These are phyloP conservation scores for Tephrocybe sp. DNA, from an alignment of 768 basidiomycete species.

Conservation along the genomic window DNA sequence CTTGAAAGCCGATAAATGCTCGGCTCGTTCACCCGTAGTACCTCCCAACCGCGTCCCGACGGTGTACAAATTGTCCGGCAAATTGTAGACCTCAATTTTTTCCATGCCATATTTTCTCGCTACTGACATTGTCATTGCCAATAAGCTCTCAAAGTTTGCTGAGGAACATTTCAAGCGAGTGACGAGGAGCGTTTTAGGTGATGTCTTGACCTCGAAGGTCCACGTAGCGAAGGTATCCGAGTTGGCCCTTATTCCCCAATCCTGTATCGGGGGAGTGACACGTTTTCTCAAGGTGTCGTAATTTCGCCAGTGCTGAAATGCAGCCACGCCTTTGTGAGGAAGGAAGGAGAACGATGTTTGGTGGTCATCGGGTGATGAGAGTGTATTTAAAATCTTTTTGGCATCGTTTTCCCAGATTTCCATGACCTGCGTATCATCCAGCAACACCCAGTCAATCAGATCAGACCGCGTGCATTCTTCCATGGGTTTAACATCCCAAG, in stretches of 20 bases:
- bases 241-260: conserved; percentile 28
- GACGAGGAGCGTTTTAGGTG: conserved; percentile 35
- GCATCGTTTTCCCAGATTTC: conserved; percentile 40
- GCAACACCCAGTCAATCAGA: conserved; percentile 27
- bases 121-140: conserved; percentile 30
- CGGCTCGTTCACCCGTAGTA: conserved; percentile 27
- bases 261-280: conserved; percentile 13
- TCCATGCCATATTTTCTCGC: conserved; percentile 32
- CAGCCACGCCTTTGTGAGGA: conserved; percentile 45
- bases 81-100: conserved; percentile 46
- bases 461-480: not conserved
- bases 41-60: conserved; percentile 28
- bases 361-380: not conserved
- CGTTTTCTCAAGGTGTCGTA: conserved; percentile 20
- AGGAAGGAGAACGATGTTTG: conserved; percentile 36
- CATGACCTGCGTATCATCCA: conserved; percentile 33
- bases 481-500: conserved; percentile 30
- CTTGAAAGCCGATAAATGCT: conserved; percentile 41
- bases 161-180: conserved; percentile 35
- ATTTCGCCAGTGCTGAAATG: conserved; percentile 35
- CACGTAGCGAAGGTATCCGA: conserved; percentile 36
- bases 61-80: conserved; percentile 30
- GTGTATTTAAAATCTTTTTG: conserved; percentile 22
- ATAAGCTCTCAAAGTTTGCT: conserved; percentile 30
- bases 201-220: conserved; percentile 35